These are phyloP conservation scores for Capillidium rhysosporum DNA, from an alignment of 371 early-diverging fungal genomes.

Conservation along the genomic window DNA sequence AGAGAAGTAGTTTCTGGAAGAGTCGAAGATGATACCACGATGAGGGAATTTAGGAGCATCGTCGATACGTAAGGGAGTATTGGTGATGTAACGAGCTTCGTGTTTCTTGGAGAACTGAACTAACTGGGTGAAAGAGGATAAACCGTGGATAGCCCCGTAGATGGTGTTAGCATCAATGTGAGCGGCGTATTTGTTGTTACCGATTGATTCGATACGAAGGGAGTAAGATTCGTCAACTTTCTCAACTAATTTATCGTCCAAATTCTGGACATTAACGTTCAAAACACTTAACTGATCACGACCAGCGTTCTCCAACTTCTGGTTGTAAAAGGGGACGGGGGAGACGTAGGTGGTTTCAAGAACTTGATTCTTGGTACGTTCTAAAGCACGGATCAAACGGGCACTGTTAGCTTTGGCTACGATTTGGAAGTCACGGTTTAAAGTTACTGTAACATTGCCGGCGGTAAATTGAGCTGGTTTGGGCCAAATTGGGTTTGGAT, in stretches of 20 bases:
- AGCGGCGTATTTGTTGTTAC: neutral
- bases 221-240: conserved; percentile 3
- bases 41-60: conserved; percentile 49
- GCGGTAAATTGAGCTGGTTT: neutral
- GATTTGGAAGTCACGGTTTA: neutral
- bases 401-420: neutral
- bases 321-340: neutral
- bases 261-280: neutral
- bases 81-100: conserved; percentile 16
- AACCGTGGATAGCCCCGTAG: conserved; percentile 54
- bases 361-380: neutral
- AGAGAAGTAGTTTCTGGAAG: conserved; percentile 53
- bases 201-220: neutral
- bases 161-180: conserved; percentile 32
- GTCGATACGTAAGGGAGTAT: conserved; percentile 35
- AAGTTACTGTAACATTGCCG: neutral
- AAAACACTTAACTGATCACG: neutral
- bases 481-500: neutral
- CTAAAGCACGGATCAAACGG: neutral
- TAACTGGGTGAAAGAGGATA: conserved; percentile 56
- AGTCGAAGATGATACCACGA: conserved; percentile 57
- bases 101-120: conserved; percentile 15
- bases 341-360: neutral
- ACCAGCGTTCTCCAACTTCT: too few species aligned
- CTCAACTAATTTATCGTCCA: neutral